Conservation (phyloP, 805 yeast species). For the Lachancea waltii region DNA sequence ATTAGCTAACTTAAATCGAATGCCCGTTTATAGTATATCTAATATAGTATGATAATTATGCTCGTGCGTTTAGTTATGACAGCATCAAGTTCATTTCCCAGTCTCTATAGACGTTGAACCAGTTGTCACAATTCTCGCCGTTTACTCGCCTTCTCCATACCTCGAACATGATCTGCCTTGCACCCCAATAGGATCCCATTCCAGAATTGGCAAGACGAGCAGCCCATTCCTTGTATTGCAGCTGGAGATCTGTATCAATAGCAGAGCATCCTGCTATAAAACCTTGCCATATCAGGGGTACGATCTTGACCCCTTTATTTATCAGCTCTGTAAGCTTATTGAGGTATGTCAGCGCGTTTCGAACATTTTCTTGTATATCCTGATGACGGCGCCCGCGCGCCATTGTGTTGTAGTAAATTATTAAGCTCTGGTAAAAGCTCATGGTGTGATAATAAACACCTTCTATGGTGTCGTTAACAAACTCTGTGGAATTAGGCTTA, state of each 20-base stretch:
- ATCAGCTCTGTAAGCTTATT: constrained; percentile 55
- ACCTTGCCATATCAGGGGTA: constrained; percentile 85
- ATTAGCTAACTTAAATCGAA: background rate
- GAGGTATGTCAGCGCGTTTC: constrained; percentile 54
- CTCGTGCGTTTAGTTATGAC: constrained; percentile 13
- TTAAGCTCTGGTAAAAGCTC: constrained; percentile 68
- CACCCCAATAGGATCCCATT: constrained; percentile 80
- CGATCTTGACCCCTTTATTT: constrained; percentile 45
- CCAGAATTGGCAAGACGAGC: constrained; percentile 44
- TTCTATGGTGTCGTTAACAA: constrained; percentile 41
- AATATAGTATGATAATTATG: background rate
- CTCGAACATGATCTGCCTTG: constrained; percentile 76
- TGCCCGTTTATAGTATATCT: background rate
- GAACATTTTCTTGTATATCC: constrained; percentile 56
- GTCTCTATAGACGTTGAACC: constrained; percentile 74
- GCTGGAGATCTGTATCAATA: constrained; percentile 48
- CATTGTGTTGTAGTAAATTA: constrained; percentile 64
- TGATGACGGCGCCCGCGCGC: constrained; percentile 49
- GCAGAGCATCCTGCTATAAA: constrained; percentile 84
- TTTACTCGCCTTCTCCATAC: constrained; percentile 72
- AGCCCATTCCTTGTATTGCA: constrained; percentile 65
- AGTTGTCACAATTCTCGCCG: constrained; percentile 53
- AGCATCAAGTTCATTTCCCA: constrained; percentile 85
- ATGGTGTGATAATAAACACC: constrained; percentile 74
- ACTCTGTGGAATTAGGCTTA: constrained; percentile 24